These are phyloP conservation scores for Echinosophora koreensis DNA, from an alignment of 306 rosid species.

Conservation along the genomic window DNA sequence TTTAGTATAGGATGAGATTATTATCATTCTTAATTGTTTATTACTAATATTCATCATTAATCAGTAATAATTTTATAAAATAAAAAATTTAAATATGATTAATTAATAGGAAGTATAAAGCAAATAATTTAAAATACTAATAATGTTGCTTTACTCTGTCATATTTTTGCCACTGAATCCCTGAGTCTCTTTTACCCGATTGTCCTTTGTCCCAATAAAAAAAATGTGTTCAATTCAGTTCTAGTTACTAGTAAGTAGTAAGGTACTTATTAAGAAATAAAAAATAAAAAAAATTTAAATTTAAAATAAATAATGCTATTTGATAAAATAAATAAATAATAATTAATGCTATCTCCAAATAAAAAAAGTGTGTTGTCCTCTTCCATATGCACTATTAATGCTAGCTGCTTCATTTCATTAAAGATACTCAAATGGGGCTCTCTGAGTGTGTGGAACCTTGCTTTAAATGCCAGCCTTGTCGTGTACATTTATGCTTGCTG, in stretches of 20 bases:
- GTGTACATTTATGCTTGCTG: slow-evolving; percentile 52
- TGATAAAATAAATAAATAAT: too few relatives aligned
- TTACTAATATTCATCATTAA: too few relatives aligned
- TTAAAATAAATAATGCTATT: too few relatives aligned
- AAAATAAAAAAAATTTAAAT: too few relatives aligned
- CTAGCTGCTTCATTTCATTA: slow-evolving; percentile 42
- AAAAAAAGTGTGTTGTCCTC: slow-evolving; percentile 37
- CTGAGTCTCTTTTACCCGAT: slow-evolving; percentile 26
- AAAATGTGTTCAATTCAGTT: slow-evolving; percentile 35
- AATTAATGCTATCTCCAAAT: not conserved
- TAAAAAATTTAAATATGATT: too few relatives aligned
- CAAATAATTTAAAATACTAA: too few relatives aligned
- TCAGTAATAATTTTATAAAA: too few relatives aligned
- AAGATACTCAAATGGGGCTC: slow-evolving; percentile 55
- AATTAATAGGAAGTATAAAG: too few relatives aligned
- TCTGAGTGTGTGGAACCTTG: slow-evolving; percentile 45
- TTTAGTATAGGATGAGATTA: not conserved
- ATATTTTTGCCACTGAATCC: slow-evolving; percentile 22
- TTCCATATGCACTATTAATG: slow-evolving; percentile 39
- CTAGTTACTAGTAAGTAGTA: not conserved
- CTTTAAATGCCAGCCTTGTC: slow-evolving; percentile 54
- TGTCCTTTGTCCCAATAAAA: slow-evolving; percentile 5
- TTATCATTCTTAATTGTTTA: not conserved
- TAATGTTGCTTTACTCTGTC: slow-evolving; percentile 3
- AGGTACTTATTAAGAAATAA: too few relatives aligned